Base-by-base conservation (phyloP, 1,284 basidiomycete species). In the Cryptococcus sp. region DNA sequence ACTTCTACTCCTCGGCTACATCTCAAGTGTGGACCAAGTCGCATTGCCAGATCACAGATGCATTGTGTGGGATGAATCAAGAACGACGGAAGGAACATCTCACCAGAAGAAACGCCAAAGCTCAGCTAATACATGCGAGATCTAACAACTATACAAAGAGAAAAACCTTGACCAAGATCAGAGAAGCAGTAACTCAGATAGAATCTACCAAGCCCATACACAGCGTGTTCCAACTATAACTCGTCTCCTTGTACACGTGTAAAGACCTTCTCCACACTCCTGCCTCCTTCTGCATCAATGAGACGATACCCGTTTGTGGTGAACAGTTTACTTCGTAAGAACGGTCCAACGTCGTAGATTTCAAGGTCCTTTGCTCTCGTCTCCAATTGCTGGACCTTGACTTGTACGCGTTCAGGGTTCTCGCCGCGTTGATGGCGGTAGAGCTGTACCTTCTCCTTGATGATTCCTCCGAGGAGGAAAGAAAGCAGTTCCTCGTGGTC, bases 401-500 rank as follows among this genome's bases (percentile, higher is more conserved):
- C 83, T 0, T 83, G 79, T 37, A 96, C 83, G 43, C 85, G 79
- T 29, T 87, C 85, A 0, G 92, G 91, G 70, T 89, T 88, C 68
- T 86, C 85, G 41, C 76, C 77, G 59, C 87, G 87, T 69, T 89
- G 86, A 48, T 89, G 80, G 70, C 92, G 88, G 72, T 89, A 83
- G 65, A 89, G 85, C 43, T 93, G 87, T 38, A 91, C 91, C 71
- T 91, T 92, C 72, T 98, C 94, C 80, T 99, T 99, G 79, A 99
- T 84, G 54, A 98, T 82, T 61, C 93, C 88, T 41, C 96, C 95
- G 22, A 99, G 86, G 62, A 99, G 80, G 85, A 97, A 99, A 2
- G 92, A 85, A 37, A 99, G 83, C 56, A 99, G 80, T 77, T 99
- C 96, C 78, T 99, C 93, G 77, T 95, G 88, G 74, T 99, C 96